A percentile compares a stretch with the other conserved stretches of the same genome.
These are phyloP conservation scores for Sarocladium brachiariae DNA, from an alignment of 2,329 filamentous ascomycete species.

Conservation along the genomic window DNA sequence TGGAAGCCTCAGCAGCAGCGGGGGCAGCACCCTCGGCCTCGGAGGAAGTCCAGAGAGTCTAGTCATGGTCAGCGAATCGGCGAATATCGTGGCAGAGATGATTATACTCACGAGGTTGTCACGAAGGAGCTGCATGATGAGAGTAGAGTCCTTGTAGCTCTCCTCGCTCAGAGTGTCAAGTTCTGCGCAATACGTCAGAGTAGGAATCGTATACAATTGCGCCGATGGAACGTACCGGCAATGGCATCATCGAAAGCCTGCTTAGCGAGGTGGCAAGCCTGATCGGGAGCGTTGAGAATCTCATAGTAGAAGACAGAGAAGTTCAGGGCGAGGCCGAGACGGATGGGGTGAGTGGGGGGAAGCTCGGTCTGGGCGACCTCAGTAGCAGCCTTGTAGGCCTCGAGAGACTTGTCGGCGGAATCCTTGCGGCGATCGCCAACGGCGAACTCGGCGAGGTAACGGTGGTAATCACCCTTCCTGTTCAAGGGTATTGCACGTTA, in stretches of 20 bases:
- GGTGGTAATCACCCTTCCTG: conserved; percentile 99
- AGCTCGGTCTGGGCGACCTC: conserved; percentile 98
- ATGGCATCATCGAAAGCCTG: conserved; percentile 98
- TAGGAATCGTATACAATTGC: too few relatives aligned
- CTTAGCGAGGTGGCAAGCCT: conserved; percentile 97
- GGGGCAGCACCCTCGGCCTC: conserved; percentile 77
- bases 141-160: conserved; percentile 98
- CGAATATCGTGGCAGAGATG: neutral
- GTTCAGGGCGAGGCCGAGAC: conserved; percentile 94
- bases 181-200: conserved; percentile 57
- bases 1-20: conserved; percentile 40
- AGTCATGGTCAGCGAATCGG: conserved; percentile 22
- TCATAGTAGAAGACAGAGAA: conserved; percentile 99
- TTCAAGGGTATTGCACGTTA: conserved; percentile 11
- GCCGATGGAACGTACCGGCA: conserved; percentile 47
- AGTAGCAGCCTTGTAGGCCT: conserved; percentile 96
- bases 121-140: conserved; percentile 97
- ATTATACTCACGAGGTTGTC: conserved; percentile 76
- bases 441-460: conserved; percentile 96
- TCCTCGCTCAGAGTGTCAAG: conserved; percentile 96
- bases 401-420: conserved; percentile 87
- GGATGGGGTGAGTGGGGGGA: conserved; percentile 95
- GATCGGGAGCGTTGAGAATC: conserved; percentile 97
- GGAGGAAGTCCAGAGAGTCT: conserved; percentile 99
- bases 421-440: conserved; percentile 91